phyloP scores from a whole-genome alignment of 2,329 filamentous ascomycete species.

The Camptophora hylomeconis region DNA sequence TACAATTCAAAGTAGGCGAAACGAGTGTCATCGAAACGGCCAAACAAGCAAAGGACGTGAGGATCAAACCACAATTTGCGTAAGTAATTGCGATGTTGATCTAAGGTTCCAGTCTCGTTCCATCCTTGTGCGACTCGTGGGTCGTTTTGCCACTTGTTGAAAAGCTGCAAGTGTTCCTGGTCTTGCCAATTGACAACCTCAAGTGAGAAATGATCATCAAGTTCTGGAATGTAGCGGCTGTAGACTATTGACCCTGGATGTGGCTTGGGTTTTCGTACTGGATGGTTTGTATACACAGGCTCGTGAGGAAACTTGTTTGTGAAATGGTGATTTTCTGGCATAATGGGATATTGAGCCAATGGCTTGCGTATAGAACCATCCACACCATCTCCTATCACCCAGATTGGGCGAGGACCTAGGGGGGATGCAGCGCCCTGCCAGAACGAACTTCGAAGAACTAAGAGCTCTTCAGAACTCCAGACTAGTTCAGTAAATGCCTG shows the following conservation, averaged over 20 bases:
- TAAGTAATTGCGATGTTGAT: conserved; percentile 62
- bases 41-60: conserved; percentile 58
- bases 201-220: conserved; percentile 66
- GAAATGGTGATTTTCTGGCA: conserved; percentile 22
- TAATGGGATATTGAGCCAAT: conserved; percentile 30
- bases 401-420: conserved; percentile 49
- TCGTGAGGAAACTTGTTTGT: conserved; percentile 25
- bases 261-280: conserved; percentile 59
- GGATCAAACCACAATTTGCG: conserved; percentile 55
- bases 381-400: conserved; percentile 25
- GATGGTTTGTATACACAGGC: conserved; percentile 51
- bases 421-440: conserved; percentile 60
- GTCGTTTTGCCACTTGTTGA: conserved; percentile 74
- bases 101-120: conserved; percentile 65
- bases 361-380: conserved; percentile 24
- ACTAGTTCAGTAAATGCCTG: conserved; percentile 7
- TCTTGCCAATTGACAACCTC: conserved; percentile 57
- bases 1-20: conserved; percentile 76
- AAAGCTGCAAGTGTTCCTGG: conserved; percentile 51
- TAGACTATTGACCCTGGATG: conserved; percentile 58
- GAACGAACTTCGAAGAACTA: conserved; percentile 45
- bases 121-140: conserved; percentile 67
- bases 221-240: conserved; percentile 64
- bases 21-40: conserved; percentile 54
- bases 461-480: conserved; percentile 22